Percentiles rank a stretch among this genome's conserved stretches.
These are phyloP conservation scores for Cercospora beticola DNA, from an alignment of 2,329 filamentous ascomycete genomes.

Conservation along the genomic window DNA sequence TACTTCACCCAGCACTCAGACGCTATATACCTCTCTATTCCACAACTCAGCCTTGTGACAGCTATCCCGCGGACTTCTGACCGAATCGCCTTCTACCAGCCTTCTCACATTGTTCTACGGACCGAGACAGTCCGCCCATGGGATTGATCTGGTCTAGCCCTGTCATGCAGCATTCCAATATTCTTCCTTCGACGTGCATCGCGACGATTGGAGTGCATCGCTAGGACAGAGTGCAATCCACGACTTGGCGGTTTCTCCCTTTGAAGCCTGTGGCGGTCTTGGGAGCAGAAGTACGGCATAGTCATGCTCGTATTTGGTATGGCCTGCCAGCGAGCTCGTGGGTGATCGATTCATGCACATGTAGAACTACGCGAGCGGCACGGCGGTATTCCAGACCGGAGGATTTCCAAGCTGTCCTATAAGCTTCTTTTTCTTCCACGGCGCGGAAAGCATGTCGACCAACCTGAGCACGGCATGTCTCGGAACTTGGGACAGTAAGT, in stretches of 20 bases:
- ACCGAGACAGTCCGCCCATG: neutral
- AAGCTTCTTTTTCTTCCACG: neutral
- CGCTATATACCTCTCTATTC: neutral
- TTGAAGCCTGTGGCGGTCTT: slow-evolving; percentile 4
- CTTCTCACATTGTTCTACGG: neutral
- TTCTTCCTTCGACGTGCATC: neutral
- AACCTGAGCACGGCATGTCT: neutral
- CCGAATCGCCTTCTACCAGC: neutral
- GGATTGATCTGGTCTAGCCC: neutral
- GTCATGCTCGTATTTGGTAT: neutral
- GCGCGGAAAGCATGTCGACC: neutral
- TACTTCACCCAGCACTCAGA: neutral
- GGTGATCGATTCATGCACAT: neutral
- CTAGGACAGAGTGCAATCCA: neutral
- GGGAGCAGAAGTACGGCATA: neutral
- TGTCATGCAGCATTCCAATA: neutral
- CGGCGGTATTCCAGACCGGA: neutral
- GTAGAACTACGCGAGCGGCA: neutral
- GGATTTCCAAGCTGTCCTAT: neutral
- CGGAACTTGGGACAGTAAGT: neutral
- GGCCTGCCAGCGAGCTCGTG: neutral
- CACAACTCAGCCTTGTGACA: neutral
- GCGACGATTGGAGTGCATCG: neutral
- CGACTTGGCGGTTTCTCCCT: slow-evolving; percentile 4
- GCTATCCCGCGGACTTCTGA: neutral